These are phyloP conservation scores for Bolboschoenus planiculmis DNA, from an alignment of 176 grass and related monocot species.

Conservation along the genomic window DNA sequence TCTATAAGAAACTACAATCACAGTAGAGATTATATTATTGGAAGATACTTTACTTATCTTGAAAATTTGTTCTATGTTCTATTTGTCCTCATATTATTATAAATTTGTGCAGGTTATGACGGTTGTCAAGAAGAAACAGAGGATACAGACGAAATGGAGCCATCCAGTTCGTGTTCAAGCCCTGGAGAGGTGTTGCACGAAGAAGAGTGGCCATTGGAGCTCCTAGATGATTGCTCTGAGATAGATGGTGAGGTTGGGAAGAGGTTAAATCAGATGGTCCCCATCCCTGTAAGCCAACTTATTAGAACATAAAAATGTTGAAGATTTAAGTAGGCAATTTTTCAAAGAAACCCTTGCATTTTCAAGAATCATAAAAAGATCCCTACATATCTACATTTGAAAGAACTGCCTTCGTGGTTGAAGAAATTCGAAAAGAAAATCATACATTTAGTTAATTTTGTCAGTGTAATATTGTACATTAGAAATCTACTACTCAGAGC, in stretches of 20 bases:
- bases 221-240: conserved; percentile 45
- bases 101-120: conserved; percentile 33
- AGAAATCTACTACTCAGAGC: neutral
- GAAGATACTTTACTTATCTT: neutral
- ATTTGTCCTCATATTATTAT: neutral
- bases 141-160: conserved; percentile 29
- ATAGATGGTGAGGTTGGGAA: conserved; percentile 61
- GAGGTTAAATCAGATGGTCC: conserved; percentile 57
- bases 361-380: neutral
- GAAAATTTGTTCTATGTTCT: neutral
- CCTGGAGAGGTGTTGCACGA: conserved; percentile 23
- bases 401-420: neutral
- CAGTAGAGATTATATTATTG: conserved; percentile 19
- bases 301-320: neutral
- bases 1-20: conserved; percentile 30
- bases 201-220: conserved; percentile 29
- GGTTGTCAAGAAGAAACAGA: conserved; percentile 23
- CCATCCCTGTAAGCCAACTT: conserved; percentile 40
- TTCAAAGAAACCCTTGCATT: neutral
- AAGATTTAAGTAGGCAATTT: conserved; percentile 1
- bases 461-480: neutral
- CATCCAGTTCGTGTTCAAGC: conserved; percentile 55
- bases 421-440: neutral
- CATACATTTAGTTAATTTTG: neutral
- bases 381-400: neutral